These are phyloP conservation scores for Cyamopsis tetragonoloba DNA, from an alignment of 306 rosid species.

Conservation along the genomic window DNA sequence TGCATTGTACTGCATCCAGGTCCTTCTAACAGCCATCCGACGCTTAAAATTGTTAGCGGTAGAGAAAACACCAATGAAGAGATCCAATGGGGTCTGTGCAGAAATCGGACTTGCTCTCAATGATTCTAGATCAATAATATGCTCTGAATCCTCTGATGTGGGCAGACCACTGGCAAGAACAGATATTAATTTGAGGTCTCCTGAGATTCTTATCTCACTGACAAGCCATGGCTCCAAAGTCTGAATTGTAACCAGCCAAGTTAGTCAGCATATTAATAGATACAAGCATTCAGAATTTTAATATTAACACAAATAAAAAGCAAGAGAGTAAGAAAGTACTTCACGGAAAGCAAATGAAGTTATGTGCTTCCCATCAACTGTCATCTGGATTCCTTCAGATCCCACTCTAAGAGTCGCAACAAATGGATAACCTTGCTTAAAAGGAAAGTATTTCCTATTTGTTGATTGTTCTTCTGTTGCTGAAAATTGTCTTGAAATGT, in stretches of 20 bases:
- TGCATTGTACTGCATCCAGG: constrained; percentile 97
- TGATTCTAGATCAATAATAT: constrained; percentile 66
- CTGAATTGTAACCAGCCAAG: constrained; percentile 47
- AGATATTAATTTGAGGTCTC: constrained; percentile 81
- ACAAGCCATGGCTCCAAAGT: constrained; percentile 99
- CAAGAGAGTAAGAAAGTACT: constrained; percentile 40
- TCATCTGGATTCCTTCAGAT: constrained; percentile 96
- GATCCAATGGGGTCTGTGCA: constrained; percentile 50
- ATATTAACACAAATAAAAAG: background rate
- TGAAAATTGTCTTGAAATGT: constrained; percentile 50
- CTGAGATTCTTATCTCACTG: constrained; percentile 69
- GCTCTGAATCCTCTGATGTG: constrained; percentile 95
- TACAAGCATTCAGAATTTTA: background rate
- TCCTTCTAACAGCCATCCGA: constrained; percentile 96
- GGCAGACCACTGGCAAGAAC: constrained; percentile 93
- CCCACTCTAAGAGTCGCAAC: constrained; percentile 97
- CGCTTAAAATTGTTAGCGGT: constrained; percentile 96
- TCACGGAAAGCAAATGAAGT: constrained; percentile 93
- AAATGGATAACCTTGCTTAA: constrained; percentile 88
- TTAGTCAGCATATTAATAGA: constrained; percentile 28
- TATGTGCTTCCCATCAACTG: constrained; percentile 95
- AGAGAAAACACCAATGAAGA: constrained; percentile 91
- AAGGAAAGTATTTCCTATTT: constrained; percentile 71
- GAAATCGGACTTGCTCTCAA: constrained; percentile 62
- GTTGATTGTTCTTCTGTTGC: constrained; percentile 45